Base-by-base conservation (phyloP, 83 land plant genomes). In the Thuja plicata region DNA sequence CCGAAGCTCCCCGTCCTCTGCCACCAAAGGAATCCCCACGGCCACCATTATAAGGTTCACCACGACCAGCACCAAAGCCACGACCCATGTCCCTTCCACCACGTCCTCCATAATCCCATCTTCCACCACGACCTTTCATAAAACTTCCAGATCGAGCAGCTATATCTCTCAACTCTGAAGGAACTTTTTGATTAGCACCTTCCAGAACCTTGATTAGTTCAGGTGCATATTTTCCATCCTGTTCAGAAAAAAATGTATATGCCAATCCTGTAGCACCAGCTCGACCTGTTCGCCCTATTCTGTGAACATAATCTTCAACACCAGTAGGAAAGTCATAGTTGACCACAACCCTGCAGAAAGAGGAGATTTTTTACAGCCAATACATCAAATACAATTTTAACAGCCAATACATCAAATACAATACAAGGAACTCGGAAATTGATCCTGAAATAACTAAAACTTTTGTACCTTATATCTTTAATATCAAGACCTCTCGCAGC, bases 401-500 rank as follows among this genome's bases (percentile, higher is more conserved):
- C 43, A 87, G 17, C 74, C 70, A 55, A 52, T 43, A 84, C 30
- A 62, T 15, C 55, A 89, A 24, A 45, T 11, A 62, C 15, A 45
- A 74, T 37, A 52, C 78, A 87, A 7, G 32, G 30, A 73, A 37
- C 2, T n/a, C 19, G 12, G 24, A 52, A 80, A 37, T 46, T 52
- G 38, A 34, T 30, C 55, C 34, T 66, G 30, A 30, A 24, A 66
- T 21, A 66, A 27, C 34, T 34, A 21, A 19, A 35, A 24, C 32
- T 81, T n/a, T 0, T 73, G 55, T 1, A 96, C 98, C 98, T 94
- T 48, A 97, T 97, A 90, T 97, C 98, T 91, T 96, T 96, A 81
- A 97, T 93, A 88, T 97, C 98, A 79, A 97, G 94, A 4, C 97
- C 98, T 15, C 97, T 91, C 2, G 98, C 98, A 86, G 98, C 98